Evolutionary conservation across 768 basidiomycete species (phyloP), one percentile per base, ranked within the genome.

Genomic region (Trametes coccinea): DNA sequence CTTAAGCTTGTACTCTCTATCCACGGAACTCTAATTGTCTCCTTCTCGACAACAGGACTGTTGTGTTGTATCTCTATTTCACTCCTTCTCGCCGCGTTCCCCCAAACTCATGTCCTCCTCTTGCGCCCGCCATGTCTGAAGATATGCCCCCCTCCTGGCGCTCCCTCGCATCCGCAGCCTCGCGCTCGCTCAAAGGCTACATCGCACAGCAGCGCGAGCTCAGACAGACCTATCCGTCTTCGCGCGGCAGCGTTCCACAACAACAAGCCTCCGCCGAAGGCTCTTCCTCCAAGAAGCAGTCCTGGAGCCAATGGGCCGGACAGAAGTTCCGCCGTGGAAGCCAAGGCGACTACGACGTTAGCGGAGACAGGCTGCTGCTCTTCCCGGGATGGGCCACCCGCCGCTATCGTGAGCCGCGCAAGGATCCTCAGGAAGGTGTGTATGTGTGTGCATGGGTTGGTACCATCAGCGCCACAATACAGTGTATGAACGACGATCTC

Each of bases 341-440:
- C 53, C 66, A 67, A 34, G 68, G 68, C 39, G 69, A 66, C 5
- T 48, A 66, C n/a, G 73, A 64, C 33, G 45, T 70, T 3, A 64
- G 66, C 37, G 56, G 69, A 16, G 86, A 89, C 65, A 77, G 77
- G 43, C 68, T 89, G 3, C 77, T 79, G 16, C 69, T 92, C 27
- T 93, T 93, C 74, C 92, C 92, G 4, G 90, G 92, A 2, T 94
- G 91, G 90, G 92, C 91, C 2, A 80, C 82, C 5, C 77, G 83
- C 53, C 74, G 82, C 31, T 85, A 83, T 68, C 72, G 64, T 30
- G 59, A 61, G 8, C 51, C 59, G 4, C 51, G 43, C 3, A 39
- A 6, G 16, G 51, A 56, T 8, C 5, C n/a, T 5, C 31, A 56
- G n/a, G 56, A 67, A 60, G 48, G 65, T 63, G 43, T 66, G 45